These are phyloP conservation scores for Hysterangium stoloniferum DNA, from an alignment of 768 basidiomycete genomes.

Conservation along the genomic window DNA sequence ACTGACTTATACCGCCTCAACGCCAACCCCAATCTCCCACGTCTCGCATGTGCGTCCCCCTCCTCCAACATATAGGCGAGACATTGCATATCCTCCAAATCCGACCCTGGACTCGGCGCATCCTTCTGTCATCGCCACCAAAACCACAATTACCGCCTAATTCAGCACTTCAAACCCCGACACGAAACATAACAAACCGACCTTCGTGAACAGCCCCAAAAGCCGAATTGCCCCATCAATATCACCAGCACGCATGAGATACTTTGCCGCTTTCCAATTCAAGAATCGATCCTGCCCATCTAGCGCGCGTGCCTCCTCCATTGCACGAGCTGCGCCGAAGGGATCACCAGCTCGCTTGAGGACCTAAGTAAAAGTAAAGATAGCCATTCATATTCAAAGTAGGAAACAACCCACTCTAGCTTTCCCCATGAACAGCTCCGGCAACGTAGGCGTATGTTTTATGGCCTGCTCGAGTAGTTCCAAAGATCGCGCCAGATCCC, in stretches of 20 bases:
- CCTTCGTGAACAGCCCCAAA: constrained; percentile 89
- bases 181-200: constrained; percentile 23
- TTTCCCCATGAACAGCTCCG: constrained; percentile 77
- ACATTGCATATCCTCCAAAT: constrained; percentile 95
- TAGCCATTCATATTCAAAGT: not conserved
- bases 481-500: constrained; percentile 41
- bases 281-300: constrained; percentile 95
- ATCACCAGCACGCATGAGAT: constrained; percentile 76
- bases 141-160: not conserved
- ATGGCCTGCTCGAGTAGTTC: constrained; percentile 58
- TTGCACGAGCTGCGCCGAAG: constrained; percentile 58
- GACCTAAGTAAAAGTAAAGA: constrained; percentile 23
- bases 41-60: constrained; percentile 59
- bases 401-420: constrained; percentile 37
- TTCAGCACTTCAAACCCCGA: not conserved
- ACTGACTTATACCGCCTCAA: constrained; percentile 79
- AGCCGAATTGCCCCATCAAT: constrained; percentile 66
- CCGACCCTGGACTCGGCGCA: constrained; percentile 58
- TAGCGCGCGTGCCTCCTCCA: constrained; percentile 76
- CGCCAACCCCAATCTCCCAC: constrained; percentile 65
- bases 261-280: constrained; percentile 92
- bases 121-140: constrained; percentile 61
- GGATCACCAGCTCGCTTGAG: constrained; percentile 83
- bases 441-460: constrained; percentile 85
- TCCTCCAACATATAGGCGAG: constrained; percentile 80